Evolutionary conservation across 495 filamentous ascomycete genomes (phyloP), one percentile per base, ranked within the genome.

Genomic region (Xylaria flabelliformis): DNA sequence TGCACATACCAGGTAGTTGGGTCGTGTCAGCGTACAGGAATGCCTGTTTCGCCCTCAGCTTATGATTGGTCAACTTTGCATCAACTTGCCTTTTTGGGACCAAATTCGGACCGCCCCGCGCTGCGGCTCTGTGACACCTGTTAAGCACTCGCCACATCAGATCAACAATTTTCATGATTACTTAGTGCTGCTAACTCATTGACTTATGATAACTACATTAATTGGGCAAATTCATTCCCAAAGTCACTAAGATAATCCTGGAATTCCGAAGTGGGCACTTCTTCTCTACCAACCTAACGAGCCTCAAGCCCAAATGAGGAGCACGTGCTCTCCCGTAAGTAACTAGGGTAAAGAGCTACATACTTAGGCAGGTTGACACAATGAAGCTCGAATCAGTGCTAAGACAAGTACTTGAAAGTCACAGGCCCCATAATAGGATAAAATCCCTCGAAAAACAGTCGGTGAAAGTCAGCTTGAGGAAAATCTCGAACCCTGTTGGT

Each of bases 61-160:
- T 61, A 8, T 61, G 58, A 61, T 61, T 61, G 58, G 58, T 34
- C 58, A 39, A 39, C 34, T 21, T 41, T 61, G 58, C 32, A 39
- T 41, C 6, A 61, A 36, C 34, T 61, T 61, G 32, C 58, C 58
- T 61, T 39, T 61, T 61, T 61, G 58, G 58, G 34, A 36, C 34
- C 34, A 39, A 39, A 39, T 36, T 39, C 32, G 58, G 32, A 9
- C 32, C 17, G 32, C 58, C 34, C 58, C 32, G 58, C 34, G 58
- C 17, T 61, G 58, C 58, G 19, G 58, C 58, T 61, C 58, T 39
- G 58, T 61, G 34, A 17, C 10, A 61, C 36, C 36, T 21, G 8
- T 56, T 0, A 5, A 29, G 10, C 24, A 17, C 53, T 56, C 53
- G 29, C 24, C 34, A 19, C 58, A 61, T 21, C 32, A 39, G 34